Base-by-base conservation (phyloP, 768 basidiomycete genomes). In the Leucocoprinus sp. region DNA sequence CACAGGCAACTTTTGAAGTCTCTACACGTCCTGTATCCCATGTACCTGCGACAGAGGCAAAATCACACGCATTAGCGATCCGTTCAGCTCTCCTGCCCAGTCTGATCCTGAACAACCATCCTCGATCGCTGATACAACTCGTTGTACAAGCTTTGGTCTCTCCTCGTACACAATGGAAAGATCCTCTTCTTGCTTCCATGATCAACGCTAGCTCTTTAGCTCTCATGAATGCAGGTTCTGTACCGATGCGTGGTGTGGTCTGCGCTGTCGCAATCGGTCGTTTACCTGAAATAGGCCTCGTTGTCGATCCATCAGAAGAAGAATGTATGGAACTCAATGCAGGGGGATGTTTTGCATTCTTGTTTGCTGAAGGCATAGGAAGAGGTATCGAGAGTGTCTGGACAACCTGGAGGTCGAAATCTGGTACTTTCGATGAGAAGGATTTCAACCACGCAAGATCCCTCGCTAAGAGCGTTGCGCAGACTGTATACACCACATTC, bases 121-220 rank as follows among this genome's bases (percentile, higher is more conserved):
- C 89, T 6, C 68, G 89, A 11, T 79, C 84, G 2, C 70, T 88
- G 8, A 66, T 90, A 2, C 88, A 90, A 53, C 68, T 92, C n/a
- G 82, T 87, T 1, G 69, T 84, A 0, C 89, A 92, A 60, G 68
- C 74, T 2, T 66, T 88, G 1, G 59, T 54, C 22, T 55, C 60
- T 0, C 43, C 61, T 8, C 50, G 49, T 4, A 48, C 46, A 12
- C 15, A 57, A 43, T 53, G 62, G 54, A 63, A 64, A 24, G 66
- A 72, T 21, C 65, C 66, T 0, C 64, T 84, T 19, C 63, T 76
- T 1, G 80, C 86, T 0, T 72, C 82, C 2, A 65, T 80, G 59
- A 75, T 88, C 52, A 90, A 91, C 50, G 82, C 86, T 0, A 71
- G 75, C 51, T 76, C 75, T 4, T 63, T 86, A 0, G 81, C 88